Conservation (phyloP, 176 grass and related monocot genomes). For the Calamus simplicifolius region DNA sequence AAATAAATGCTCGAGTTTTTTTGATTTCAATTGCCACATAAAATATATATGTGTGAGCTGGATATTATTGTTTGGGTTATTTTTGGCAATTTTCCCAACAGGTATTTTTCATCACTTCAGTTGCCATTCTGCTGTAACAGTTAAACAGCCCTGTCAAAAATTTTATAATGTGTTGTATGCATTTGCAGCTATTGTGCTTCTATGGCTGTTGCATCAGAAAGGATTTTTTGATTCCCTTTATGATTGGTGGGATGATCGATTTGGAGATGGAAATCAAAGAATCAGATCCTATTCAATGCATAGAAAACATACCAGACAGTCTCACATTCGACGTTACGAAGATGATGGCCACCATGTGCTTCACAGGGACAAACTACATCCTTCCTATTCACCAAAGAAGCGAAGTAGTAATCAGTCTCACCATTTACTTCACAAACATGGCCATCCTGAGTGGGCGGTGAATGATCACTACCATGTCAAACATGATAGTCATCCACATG, state of each 20-base stretch:
- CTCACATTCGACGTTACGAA: conserved; percentile 5
- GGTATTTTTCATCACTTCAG: conserved; percentile 23
- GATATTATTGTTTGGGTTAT: conserved; percentile 42
- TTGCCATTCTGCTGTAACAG: no score
- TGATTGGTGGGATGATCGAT: conserved; percentile 49
- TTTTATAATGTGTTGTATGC: background rate
- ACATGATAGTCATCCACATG: conserved; percentile 2
- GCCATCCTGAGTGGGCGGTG: background rate
- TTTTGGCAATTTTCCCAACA: conserved; percentile 33
- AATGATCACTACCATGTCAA: background rate
- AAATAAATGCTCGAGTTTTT: conserved; percentile 53
- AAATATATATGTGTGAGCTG: conserved; percentile 60
- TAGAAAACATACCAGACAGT: conserved; percentile 2
- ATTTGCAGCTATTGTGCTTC: conserved; percentile 29
- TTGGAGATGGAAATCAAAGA: conserved; percentile 8
- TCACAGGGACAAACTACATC: conserved; percentile 3
- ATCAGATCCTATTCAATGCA: conserved; percentile 4
- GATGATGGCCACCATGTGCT: background rate
- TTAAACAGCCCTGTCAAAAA: no score
- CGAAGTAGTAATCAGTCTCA: conserved; percentile 7
- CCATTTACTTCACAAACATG: conserved; percentile 21
- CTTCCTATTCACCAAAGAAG: conserved; percentile 7
- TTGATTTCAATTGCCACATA: conserved; percentile 68
- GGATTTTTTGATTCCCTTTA: conserved; percentile 65
- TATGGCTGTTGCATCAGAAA: conserved; percentile 68